These are phyloP conservation scores for Epicoccum sorghinum DNA, from an alignment of 2,329 filamentous ascomycete genomes.

Conservation along the genomic window DNA sequence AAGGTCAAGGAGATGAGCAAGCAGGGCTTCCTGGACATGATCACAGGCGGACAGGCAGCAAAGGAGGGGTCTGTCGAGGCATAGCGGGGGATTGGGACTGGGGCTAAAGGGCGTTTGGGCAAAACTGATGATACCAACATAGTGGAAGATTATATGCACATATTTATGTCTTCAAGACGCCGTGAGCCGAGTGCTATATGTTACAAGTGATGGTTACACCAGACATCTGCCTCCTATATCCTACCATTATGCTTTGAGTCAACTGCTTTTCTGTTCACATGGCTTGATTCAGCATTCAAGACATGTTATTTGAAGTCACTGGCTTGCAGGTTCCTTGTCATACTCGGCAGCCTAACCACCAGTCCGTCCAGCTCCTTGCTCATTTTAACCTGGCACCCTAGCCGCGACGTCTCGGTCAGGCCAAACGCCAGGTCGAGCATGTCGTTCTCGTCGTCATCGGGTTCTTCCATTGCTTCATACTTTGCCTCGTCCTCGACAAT, in stretches of 20 bases:
- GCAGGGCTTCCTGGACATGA: conserved; percentile 93
- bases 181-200: conserved; percentile 6
- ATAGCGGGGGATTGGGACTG: background rate
- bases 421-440: conserved; percentile 84
- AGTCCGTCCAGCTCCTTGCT: conserved; percentile 86
- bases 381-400: conserved; percentile 94
- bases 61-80: conserved; percentile 30
- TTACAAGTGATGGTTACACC: background rate
- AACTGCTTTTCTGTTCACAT: background rate
- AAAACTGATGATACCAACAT: conserved; percentile 5
- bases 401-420: conserved; percentile 79
- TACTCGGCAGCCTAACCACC: conserved; percentile 81
- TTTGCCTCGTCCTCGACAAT: conserved; percentile 76
- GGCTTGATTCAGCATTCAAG: background rate
- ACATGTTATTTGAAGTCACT: conserved; percentile 73
- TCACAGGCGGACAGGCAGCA: conserved; percentile 62
- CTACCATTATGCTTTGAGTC: background rate
- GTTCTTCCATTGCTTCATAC: conserved; percentile 73
- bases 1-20: conserved; percentile 96
- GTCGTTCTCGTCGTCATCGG: conserved; percentile 55
- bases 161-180: background rate
- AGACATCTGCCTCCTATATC: background rate
- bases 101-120: background rate
- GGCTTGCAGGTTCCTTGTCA: conserved; percentile 95
- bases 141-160: background rate